phyloP scores from a whole-genome alignment of 768 basidiomycete genomes.

The Macrolepiota fuliginosa region DNA sequence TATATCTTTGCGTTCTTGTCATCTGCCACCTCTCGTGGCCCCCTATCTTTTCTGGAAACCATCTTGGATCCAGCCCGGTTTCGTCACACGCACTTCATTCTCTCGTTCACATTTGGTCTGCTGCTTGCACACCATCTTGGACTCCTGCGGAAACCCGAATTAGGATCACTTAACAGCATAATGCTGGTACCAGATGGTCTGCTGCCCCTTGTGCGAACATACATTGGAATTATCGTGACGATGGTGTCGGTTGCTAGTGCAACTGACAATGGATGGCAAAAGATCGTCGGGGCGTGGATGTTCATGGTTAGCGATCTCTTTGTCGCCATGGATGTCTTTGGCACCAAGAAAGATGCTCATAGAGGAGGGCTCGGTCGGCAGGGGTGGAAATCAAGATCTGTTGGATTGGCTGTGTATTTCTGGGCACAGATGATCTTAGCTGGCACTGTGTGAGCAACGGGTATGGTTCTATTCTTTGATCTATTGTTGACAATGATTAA shows the following conservation, averaged over 20 bases:
- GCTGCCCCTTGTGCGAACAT: conserved; percentile 16
- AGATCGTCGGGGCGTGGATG: conserved; percentile 20
- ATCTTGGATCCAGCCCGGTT: neutral
- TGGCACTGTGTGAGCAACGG: conserved; percentile 15
- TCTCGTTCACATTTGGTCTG: conserved; percentile 15
- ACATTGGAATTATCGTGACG: conserved; percentile 20
- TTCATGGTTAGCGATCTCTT: conserved; percentile 26
- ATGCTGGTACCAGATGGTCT: conserved; percentile 19
- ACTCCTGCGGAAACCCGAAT: conserved; percentile 10
- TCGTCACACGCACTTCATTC: conserved; percentile 14
- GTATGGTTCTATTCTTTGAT: conserved; percentile 1
- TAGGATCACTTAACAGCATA: neutral
- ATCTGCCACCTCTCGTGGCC: neutral
- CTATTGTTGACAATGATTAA: neutral
- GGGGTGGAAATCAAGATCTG: conserved; percentile 20
- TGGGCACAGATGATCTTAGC: conserved; percentile 23
- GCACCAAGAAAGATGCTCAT: conserved; percentile 9
- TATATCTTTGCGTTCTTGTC: conserved; percentile 17
- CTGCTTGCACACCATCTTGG: conserved; percentile 20
- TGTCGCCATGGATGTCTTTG: conserved; percentile 21
- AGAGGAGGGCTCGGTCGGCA: neutral
- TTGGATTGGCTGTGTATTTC: conserved; percentile 24
- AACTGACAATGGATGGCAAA: conserved; percentile 22
- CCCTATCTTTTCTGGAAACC: neutral
- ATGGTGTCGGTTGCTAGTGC: conserved; percentile 26